Percentiles rank a stretch among this genome's conserved stretches.
phyloP scores from a whole-genome alignment of 2,329 filamentous ascomycete genomes.

The Emmonsiellopsis sp. region DNA sequence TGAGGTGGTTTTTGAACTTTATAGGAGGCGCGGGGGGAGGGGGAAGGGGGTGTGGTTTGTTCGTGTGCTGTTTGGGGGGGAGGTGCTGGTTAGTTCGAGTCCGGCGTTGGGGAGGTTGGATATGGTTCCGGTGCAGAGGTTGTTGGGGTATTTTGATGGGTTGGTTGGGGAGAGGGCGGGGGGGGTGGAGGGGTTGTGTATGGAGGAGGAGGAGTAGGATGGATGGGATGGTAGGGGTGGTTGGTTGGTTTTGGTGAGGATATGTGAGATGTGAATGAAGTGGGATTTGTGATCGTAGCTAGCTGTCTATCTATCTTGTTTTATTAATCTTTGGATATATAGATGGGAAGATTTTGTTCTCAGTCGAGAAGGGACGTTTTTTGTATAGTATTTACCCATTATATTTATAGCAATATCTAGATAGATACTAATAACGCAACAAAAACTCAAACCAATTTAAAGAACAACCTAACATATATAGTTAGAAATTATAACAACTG shows the following conservation, averaged over 20 bases:
- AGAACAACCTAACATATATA: not conserved
- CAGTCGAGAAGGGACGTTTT: no score
- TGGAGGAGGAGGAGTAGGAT: not conserved
- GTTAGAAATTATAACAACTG: not conserved
- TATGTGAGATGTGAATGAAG: not conserved
- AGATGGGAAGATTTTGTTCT: no score
- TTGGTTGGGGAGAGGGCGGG: slow-evolving; percentile 48
- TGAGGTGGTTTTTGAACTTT: slow-evolving; percentile 70
- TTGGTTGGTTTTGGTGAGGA: not conserved
- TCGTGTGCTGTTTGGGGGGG: slow-evolving; percentile 62
- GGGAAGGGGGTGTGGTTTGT: slow-evolving; percentile 37
- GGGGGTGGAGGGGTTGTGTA: slow-evolving; percentile 33
- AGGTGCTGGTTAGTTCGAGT: slow-evolving; percentile 56
- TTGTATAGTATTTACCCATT: no score
- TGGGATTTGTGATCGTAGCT: no score
- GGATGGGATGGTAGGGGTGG: not conserved
- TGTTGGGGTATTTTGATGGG: slow-evolving; percentile 63
- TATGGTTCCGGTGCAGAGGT: slow-evolving; percentile 56
- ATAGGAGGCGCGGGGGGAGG: slow-evolving; percentile 32
- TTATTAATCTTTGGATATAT: no score
- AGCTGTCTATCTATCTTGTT: no score
- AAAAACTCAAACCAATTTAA: not conserved
- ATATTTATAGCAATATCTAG: no score
- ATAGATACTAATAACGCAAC: no score
- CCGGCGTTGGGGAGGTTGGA: slow-evolving; percentile 59